Evolutionary conservation across 805 yeast genomes (phyloP).

Genomic region (Yueomyces sinensis): DNA sequence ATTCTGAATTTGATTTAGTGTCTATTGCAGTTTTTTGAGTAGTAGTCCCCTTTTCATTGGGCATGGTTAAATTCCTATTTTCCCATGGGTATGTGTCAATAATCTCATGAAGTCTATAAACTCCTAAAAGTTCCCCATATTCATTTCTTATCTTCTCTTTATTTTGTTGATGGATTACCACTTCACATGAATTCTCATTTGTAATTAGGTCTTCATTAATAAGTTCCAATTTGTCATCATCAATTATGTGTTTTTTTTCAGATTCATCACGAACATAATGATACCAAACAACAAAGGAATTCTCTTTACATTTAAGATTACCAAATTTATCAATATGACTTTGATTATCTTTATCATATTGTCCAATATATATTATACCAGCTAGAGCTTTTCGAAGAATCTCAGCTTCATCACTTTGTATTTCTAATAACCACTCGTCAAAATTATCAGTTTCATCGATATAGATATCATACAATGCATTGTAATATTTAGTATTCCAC

Average conservation of each 20-base stretch:
- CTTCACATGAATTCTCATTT: slow-evolving; percentile 18
- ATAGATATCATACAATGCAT: slow-evolving; percentile 17
- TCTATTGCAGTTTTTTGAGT: neutral
- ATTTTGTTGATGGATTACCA: slow-evolving; percentile 14
- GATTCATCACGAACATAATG: neutral
- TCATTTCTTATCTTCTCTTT: slow-evolving; percentile 21
- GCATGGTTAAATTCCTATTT: slow-evolving; percentile 4
- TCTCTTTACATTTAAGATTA: neutral
- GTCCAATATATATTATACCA: slow-evolving; percentile 30
- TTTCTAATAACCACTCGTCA: slow-evolving; percentile 29
- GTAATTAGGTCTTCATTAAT: slow-evolving; percentile 13
- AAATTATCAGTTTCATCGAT: slow-evolving; percentile 17
- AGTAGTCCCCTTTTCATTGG: no score
- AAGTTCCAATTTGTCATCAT: slow-evolving; percentile 26
- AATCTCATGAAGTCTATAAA: slow-evolving; percentile 31
- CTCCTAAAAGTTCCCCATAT: slow-evolving; percentile 31
- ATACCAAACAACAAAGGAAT: slow-evolving; percentile 1
- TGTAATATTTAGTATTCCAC: slow-evolving; percentile 24
- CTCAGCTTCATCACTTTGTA: slow-evolving; percentile 23
- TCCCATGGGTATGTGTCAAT: slow-evolving; percentile 39
- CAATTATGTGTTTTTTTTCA: neutral
- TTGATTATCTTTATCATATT: neutral
- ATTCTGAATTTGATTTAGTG: no score
- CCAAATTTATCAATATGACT: neutral
- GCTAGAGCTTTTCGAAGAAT: slow-evolving; percentile 32